A percentile compares a stretch with the other conserved stretches of the same genome.
These are phyloP conservation scores for Trametopsis cervina DNA, from an alignment of 768 basidiomycete genomes.

Conservation along the genomic window DNA sequence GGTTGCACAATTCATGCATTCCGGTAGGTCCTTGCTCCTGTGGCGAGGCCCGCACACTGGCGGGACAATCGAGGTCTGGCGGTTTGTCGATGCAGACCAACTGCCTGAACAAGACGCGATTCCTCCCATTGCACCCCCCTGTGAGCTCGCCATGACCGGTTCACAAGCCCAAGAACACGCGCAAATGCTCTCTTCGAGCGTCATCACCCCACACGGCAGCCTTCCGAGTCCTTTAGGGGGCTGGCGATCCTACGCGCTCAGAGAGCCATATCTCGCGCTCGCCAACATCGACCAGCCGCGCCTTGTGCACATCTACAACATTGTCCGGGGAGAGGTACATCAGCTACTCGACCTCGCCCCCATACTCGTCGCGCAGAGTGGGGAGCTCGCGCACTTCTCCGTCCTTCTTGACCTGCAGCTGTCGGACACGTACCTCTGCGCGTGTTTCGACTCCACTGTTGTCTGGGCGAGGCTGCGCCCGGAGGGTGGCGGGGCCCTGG, in stretches of 20 bases:
- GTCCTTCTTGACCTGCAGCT: constrained; percentile 17
- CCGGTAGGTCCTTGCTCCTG: neutral
- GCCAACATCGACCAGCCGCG: constrained; percentile 7
- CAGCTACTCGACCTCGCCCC: constrained; percentile 9
- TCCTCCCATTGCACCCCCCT: constrained; percentile 6
- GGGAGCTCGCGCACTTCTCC: neutral
- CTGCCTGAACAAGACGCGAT: neutral
- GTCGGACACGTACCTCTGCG: constrained; percentile 9
- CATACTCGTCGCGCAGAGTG: neutral
- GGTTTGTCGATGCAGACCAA: neutral
- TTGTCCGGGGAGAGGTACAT: constrained; percentile 10
- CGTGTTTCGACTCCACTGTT: constrained; percentile 11
- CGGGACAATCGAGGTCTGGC: neutral
- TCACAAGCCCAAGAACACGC: constrained; percentile 9
- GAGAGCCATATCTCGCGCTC: constrained; percentile 11
- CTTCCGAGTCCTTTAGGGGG: constrained; percentile 10
- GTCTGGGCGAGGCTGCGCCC: constrained; percentile 9
- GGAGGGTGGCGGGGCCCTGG: neutral
- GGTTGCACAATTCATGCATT: neutral
- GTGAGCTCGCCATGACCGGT: constrained; percentile 10
- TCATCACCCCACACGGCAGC: constrained; percentile 16
- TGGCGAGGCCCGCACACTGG: neutral
- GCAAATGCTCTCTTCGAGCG: neutral
- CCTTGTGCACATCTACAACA: constrained; percentile 14
- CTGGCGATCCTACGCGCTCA: constrained; percentile 7